Evolutionary conservation across 169 alveolate genomes (phyloP).

Genomic region (Eimeria necatrix): DNA sequence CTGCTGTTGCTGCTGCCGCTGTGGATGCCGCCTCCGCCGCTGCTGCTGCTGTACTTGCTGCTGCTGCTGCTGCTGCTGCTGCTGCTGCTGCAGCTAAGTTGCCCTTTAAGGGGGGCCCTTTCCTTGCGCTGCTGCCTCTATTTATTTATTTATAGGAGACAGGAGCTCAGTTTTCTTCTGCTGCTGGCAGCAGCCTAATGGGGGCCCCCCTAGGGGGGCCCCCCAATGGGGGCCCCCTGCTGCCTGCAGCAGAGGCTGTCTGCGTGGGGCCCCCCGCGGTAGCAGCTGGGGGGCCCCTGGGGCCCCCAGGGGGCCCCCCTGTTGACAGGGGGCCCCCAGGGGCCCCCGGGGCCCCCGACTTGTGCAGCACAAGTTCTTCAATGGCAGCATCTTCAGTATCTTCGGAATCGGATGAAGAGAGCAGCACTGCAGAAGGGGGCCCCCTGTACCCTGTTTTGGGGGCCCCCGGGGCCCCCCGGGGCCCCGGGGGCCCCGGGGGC

Average conservation of each 20-base stretch:
- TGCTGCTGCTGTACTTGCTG: too few species aligned
- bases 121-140: too few species aligned
- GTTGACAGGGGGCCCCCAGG: background rate
- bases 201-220: background rate
- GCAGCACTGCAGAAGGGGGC: background rate
- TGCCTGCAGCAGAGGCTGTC: too few species aligned
- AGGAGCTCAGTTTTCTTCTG: too few species aligned
- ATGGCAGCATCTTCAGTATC: background rate
- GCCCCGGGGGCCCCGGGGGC: background rate
- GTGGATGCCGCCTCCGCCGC: too few species aligned
- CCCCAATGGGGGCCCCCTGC: slow-evolving; percentile 13
- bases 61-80: too few species aligned
- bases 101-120: too few species aligned
- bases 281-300: background rate
- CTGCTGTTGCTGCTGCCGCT: too few species aligned
- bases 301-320: background rate
- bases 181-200: background rate
- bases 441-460: background rate
- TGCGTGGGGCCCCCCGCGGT: background rate
- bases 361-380: background rate
- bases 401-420: background rate
- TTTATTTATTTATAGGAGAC: too few species aligned
- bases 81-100: too few species aligned
- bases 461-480: background rate
- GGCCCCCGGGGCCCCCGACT: background rate